Evolutionary conservation across 306 rosid genomes (phyloP).

Genomic region (Cucumis cinereus): DNA sequence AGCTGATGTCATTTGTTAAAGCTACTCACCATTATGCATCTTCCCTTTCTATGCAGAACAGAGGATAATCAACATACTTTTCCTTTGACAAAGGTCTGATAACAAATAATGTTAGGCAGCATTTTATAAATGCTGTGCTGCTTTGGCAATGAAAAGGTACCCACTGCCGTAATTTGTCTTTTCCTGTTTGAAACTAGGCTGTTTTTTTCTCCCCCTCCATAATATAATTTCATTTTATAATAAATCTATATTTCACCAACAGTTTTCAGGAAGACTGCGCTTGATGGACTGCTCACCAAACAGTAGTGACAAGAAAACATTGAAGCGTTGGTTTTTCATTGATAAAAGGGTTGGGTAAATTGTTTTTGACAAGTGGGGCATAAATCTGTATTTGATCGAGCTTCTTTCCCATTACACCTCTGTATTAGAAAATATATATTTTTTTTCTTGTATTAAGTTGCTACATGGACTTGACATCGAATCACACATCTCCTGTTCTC

Average conservation of each 20-base stretch:
- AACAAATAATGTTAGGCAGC: conserved; percentile 6
- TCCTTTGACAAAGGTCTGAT: neutral
- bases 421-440: neutral
- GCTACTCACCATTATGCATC: neutral
- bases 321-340: conserved; percentile 90
- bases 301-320: conserved; percentile 64
- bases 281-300: conserved; percentile 70
- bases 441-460: conserved; percentile 7
- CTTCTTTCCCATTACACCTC: neutral
- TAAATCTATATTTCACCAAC: neutral
- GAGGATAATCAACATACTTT: neutral
- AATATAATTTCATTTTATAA: neutral
- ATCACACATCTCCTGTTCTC: conserved; percentile 53
- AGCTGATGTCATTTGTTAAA: neutral
- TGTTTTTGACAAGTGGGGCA: neutral
- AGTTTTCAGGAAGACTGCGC: conserved; percentile 39
- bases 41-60: neutral
- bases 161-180: neutral
- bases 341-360: conserved; percentile 79
- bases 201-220: neutral
- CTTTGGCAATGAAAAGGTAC: conserved; percentile 34
- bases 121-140: conserved; percentile 20
- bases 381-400: conserved; percentile 1
- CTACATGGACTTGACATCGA: conserved; percentile 65
- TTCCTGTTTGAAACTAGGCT: neutral